Base-by-base conservation (phyloP, 768 basidiomycete species). In the Butyriboletus loyo region DNA sequence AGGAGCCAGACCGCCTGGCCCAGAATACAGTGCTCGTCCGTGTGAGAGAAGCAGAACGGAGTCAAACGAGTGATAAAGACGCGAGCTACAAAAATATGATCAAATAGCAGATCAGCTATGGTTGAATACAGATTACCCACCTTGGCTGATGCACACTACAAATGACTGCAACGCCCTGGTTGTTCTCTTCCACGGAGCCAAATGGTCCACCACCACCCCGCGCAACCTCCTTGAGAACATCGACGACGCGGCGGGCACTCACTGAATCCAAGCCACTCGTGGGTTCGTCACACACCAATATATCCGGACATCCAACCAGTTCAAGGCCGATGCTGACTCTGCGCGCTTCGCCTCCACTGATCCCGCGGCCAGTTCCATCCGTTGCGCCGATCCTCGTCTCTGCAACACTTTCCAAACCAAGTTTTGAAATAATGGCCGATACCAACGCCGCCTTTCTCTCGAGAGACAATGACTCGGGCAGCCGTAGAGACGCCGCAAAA, bases 311-410 rank as follows among this genome's bases (percentile, higher is more conserved):
- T 0, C 90, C 86, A 43, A 96, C 85, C 10, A 97, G 77, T 72
- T 96, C 94, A 34, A 94, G 71, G 6, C 92, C 94, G 54, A 97
- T 95, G 52, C 87, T 92, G 6, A 97, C 89, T 45, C 94, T 75
- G 41, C 94, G 79, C 77, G 90, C 89, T 69, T 97, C 93, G 10
- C 94, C 94, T 11, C 94, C 94, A 61, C 87, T 90, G 46, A 97
- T 92, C 0, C 92, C 94, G 42, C 92, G 77, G 19, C 81, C 76
- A 56, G 87, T 85, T 6, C 83, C 81, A 10, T 85, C 84, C 5
- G 79, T 78, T 15, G 82, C 68, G 4, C 70, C 83, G 35, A 97
- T 94, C 50, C 87, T 75, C 3, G 80, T 77, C 64, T 96, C 73
- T 15, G 81, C 83, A 14, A 96, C 74, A 35, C 79, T 75, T 8